These are phyloP conservation scores for Coemansia sp. DNA, from an alignment of 192 early-diverging fungal species.

Conservation along the genomic window DNA sequence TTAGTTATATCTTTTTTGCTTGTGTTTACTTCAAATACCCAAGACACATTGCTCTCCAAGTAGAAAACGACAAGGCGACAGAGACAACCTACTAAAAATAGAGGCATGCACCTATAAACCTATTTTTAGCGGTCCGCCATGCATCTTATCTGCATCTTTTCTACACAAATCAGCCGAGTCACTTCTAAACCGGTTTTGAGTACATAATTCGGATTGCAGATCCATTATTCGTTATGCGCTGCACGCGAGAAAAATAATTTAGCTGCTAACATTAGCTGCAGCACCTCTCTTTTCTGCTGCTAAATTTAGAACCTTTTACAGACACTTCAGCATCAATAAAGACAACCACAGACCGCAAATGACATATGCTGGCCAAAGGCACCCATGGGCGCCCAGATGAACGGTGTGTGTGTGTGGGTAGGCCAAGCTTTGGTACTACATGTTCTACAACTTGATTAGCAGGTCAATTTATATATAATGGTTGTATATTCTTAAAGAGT, in stretches of 20 bases:
- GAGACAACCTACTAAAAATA: background rate
- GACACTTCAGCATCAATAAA: background rate
- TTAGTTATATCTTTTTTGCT: background rate
- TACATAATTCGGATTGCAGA: background rate
- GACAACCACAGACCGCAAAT: background rate
- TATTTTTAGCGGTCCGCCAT: conserved; percentile 7
- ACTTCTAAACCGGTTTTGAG: background rate
- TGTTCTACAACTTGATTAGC: background rate
- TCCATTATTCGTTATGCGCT: background rate
- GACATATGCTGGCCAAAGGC: background rate
- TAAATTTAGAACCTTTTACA: background rate
- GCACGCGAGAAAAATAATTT: background rate
- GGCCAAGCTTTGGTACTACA: background rate
- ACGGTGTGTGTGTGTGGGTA: background rate
- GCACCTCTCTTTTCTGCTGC: background rate
- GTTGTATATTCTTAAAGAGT: background rate
- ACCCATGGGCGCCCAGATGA: background rate
- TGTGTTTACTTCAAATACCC: background rate
- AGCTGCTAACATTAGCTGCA: background rate
- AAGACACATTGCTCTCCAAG: background rate
- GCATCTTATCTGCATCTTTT: background rate
- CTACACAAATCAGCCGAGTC: background rate
- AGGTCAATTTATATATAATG: background rate
- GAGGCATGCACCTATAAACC: background rate
- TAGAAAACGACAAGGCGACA: background rate